These are phyloP conservation scores for Suillus spraguei DNA, from an alignment of 768 basidiomycete genomes.

Conservation along the genomic window DNA sequence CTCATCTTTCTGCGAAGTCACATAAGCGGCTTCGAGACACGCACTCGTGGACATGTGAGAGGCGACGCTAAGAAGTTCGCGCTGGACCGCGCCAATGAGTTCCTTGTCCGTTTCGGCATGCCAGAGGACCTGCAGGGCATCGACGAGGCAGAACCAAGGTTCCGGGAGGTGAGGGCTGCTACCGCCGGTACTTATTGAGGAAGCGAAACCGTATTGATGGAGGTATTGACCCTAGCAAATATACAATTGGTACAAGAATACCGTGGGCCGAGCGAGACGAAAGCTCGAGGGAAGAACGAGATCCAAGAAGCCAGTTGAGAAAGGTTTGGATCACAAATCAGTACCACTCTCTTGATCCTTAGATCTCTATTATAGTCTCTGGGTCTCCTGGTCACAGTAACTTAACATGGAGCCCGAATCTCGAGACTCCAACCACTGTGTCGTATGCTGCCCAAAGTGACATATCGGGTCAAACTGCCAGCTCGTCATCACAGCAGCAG, in stretches of 20 bases:
- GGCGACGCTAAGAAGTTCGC: slow-evolving; percentile 75
- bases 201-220: slow-evolving; percentile 7
- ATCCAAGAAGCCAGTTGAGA: slow-evolving; percentile 53
- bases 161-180: slow-evolving; percentile 53
- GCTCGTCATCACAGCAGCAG: slow-evolving; percentile 34
- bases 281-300: slow-evolving; percentile 58
- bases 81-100: slow-evolving; percentile 61
- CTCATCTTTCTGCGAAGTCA: slow-evolving; percentile 58
- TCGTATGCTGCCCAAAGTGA: slow-evolving; percentile 38
- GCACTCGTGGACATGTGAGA: slow-evolving; percentile 59
- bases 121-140: slow-evolving; percentile 55
- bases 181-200: background rate
- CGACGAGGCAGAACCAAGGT: slow-evolving; percentile 60
- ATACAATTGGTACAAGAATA: slow-evolving; percentile 64
- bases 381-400: slow-evolving; percentile 23
- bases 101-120: slow-evolving; percentile 59
- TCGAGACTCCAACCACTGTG: slow-evolving; percentile 38
- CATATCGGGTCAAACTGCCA: slow-evolving; percentile 22
- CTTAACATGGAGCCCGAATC: slow-evolving; percentile 42
- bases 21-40: slow-evolving; percentile 56
- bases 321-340: slow-evolving; percentile 36
- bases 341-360: slow-evolving; percentile 7
- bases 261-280: slow-evolving; percentile 59
- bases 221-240: slow-evolving; percentile 7
- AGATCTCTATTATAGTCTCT: slow-evolving; percentile 17